These are phyloP conservation scores for Halenospora varia DNA, from an alignment of 495 filamentous ascomycete species.

Conservation along the genomic window DNA sequence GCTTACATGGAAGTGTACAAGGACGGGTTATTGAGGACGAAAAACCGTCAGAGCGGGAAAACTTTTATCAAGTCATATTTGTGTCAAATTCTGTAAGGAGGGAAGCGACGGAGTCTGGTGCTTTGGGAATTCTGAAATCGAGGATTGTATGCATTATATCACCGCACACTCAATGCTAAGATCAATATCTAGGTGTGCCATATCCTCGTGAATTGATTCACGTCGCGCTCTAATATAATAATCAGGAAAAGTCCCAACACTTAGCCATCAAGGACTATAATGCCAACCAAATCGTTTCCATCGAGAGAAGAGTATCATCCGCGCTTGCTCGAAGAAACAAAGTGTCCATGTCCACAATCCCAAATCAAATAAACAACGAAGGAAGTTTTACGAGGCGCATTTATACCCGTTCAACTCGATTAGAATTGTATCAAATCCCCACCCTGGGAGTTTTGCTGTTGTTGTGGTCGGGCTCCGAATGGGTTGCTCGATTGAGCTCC, in stretches of 20 bases:
- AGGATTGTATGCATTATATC: not conserved
- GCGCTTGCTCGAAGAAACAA: slow-evolving; percentile 14
- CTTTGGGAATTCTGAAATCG: not conserved
- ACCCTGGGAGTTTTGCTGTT: slow-evolving; percentile 61
- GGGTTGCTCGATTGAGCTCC: slow-evolving; percentile 62
- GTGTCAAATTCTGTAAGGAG: not conserved
- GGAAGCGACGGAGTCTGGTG: slow-evolving; percentile 17
- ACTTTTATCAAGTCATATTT: not conserved
- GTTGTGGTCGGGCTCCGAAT: slow-evolving; percentile 60
- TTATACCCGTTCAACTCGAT: not conserved
- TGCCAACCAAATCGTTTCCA: slow-evolving; percentile 6
- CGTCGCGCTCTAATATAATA: slow-evolving; percentile 16
- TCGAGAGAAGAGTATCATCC: slow-evolving; percentile 19
- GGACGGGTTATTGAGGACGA: too few relatives aligned
- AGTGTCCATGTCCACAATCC: slow-evolving; percentile 5
- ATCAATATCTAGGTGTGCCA: slow-evolving; percentile 7
- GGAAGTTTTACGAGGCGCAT: not conserved
- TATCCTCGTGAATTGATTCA: slow-evolving; percentile 21
- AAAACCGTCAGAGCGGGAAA: not conserved
- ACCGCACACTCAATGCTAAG: not conserved
- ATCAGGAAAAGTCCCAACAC: slow-evolving; percentile 12
- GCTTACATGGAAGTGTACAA: too few relatives aligned
- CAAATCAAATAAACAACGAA: slow-evolving; percentile 2
- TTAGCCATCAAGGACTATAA: slow-evolving; percentile 9
- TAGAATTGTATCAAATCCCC: slow-evolving; percentile 94